Evolutionary conservation across 768 basidiomycete genomes (phyloP).

Genomic region (Amanita subjunquillea): DNA sequence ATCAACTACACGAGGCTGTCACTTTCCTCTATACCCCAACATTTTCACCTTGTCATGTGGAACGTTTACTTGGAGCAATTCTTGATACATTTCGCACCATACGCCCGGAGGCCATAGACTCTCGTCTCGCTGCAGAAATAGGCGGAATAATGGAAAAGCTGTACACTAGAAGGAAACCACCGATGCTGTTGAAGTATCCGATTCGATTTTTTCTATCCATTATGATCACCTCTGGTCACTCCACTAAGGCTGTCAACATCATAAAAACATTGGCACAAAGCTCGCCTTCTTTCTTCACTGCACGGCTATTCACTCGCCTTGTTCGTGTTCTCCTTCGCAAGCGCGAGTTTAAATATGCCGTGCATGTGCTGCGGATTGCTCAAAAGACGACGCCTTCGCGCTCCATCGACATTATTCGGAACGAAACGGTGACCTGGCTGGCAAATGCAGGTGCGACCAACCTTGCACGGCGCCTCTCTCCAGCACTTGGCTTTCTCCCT

Average conservation of each 20-base stretch:
- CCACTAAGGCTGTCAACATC: conserved; percentile 24
- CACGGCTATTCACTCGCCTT: conserved; percentile 26
- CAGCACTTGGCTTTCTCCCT: background rate
- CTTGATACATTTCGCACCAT: conserved; percentile 26
- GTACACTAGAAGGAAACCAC: conserved; percentile 23
- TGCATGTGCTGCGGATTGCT: conserved; percentile 17
- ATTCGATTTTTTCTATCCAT: conserved; percentile 35
- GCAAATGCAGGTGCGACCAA: conserved; percentile 19
- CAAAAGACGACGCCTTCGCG: conserved; percentile 11
- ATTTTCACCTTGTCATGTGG: conserved; percentile 20
- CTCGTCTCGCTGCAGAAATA: conserved; percentile 20
- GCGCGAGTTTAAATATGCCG: conserved; percentile 27
- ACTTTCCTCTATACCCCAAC: conserved; percentile 21
- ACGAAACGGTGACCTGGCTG: conserved; percentile 19
- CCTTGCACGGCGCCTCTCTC: conserved; percentile 15
- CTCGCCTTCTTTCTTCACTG: conserved; percentile 29
- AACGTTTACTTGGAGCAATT: conserved; percentile 27
- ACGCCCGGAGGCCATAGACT: conserved; percentile 18
- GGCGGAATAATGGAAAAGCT: conserved; percentile 23
- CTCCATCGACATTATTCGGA: conserved; percentile 18
- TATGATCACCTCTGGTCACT: conserved; percentile 26
- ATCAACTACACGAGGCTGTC: conserved; percentile 19
- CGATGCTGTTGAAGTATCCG: conserved; percentile 26
- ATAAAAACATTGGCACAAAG: conserved; percentile 26
- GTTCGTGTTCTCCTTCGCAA: conserved; percentile 28